Conservation (phyloP, 768 basidiomycete species). For the Mrakia gelida region DNA sequence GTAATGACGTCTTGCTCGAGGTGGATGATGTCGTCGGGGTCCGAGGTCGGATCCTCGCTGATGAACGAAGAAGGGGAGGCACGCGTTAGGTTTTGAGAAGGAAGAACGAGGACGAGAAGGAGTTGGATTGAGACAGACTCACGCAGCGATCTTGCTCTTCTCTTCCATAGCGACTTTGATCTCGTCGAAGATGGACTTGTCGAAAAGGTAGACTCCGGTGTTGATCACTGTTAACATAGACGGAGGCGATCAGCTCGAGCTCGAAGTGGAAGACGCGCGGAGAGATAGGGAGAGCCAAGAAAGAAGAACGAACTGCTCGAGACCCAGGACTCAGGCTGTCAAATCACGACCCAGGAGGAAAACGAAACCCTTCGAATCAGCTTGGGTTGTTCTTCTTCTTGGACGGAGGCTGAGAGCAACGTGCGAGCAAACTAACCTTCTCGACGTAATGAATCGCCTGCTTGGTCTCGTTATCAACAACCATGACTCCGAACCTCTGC, state of each 20-base stretch:
- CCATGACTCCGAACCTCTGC: conserved; percentile 48
- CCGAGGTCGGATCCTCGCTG: conserved; percentile 44
- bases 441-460: conserved; percentile 49
- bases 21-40: conserved; percentile 48
- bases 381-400: not conserved
- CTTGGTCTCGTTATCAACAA: conserved; percentile 43
- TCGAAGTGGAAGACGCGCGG: no score
- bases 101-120: not conserved
- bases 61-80: not conserved
- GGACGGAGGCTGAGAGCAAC: no score
- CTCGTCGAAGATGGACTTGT: conserved; percentile 48
- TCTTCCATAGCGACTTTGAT: conserved; percentile 48
- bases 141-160: conserved; percentile 45
- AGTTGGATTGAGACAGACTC: conserved; percentile 27
- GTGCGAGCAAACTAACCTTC: conserved; percentile 35
- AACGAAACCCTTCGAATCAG: not conserved
- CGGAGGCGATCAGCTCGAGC: no score
- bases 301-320: conserved; percentile 28
- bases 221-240: not conserved
- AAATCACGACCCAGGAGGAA: not conserved
- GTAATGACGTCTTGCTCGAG: conserved; percentile 51
- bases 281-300: no score
- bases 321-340: conserved; percentile 47
- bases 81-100: no score
- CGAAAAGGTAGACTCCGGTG: conserved; percentile 38